phyloP scores from a whole-genome alignment of 768 basidiomycete genomes.

The Omphalotus guepiniiformis region DNA sequence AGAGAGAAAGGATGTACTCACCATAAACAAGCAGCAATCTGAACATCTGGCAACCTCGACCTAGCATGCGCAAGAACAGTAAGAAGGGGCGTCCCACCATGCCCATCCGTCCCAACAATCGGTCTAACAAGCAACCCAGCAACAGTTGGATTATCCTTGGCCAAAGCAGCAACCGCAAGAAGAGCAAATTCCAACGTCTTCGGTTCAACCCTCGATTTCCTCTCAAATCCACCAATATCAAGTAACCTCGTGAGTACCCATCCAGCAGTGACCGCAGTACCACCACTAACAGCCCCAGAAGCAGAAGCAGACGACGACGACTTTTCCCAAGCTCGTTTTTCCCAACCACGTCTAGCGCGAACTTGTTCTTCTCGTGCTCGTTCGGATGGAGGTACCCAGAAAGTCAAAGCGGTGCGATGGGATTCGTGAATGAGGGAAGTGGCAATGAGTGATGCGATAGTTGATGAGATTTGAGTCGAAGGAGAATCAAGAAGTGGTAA shows the following conservation, averaged over 20 bases:
- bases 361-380: conserved; percentile 50
- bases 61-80: conserved; percentile 49
- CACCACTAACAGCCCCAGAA: neutral
- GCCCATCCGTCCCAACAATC: too few species aligned
- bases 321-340: too few species aligned
- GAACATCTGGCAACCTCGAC: conserved; percentile 55
- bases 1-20: too few species aligned
- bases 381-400: conserved; percentile 61
- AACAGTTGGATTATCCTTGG: conserved; percentile 55
- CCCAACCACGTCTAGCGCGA: conserved; percentile 69
- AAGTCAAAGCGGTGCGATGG: conserved; percentile 48
- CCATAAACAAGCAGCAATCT: conserved; percentile 68
- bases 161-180: conserved; percentile 59
- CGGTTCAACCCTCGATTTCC: too few species aligned
- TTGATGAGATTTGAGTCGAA: conserved; percentile 35
- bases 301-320: too few species aligned
- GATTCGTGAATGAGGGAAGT: conserved; percentile 42
- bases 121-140: conserved; percentile 30
- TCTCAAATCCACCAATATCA: conserved; percentile 28
- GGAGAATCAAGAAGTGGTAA: conserved; percentile 56
- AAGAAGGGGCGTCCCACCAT: conserved; percentile 34
- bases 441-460: conserved; percentile 57
- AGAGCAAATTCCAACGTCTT: conserved; percentile 67
- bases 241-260: conserved; percentile 57
- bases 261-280: conserved; percentile 29